These are phyloP conservation scores for Blastobotrys parvus DNA, from an alignment of 805 yeast genomes.

Conservation along the genomic window DNA sequence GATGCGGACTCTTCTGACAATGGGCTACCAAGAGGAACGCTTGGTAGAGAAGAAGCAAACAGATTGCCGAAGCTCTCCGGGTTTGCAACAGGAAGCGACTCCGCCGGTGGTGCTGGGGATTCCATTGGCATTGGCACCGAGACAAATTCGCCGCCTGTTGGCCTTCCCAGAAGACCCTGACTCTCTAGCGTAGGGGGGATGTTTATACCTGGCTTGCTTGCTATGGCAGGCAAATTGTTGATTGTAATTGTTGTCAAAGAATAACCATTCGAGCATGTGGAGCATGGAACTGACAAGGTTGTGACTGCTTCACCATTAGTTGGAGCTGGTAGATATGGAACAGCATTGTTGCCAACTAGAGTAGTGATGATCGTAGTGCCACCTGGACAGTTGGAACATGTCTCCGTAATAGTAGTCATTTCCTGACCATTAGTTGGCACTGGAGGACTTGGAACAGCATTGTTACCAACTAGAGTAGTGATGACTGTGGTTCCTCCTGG, in stretches of 20 bases:
- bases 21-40: too few species aligned
- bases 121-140: too few species aligned
- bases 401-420: slow-evolving; percentile 10
- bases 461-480: neutral
- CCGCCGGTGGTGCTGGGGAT: too few species aligned
- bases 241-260: neutral
- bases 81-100: too few species aligned
- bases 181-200: too few species aligned
- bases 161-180: too few species aligned
- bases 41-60: too few species aligned
- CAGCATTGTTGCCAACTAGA: neutral
- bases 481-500: neutral
- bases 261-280: neutral
- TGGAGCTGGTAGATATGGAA: neutral
- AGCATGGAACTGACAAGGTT: slow-evolving; percentile 9
- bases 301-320: slow-evolving; percentile 3
- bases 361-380: neutral
- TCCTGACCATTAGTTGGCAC: neutral
- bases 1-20: too few species aligned
- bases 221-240: too few species aligned
- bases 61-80: too few species aligned
- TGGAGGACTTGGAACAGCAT: neutral
- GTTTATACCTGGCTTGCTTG: too few species aligned
- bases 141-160: too few species aligned
- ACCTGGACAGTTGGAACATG: slow-evolving; percentile 1